Percentiles rank a stretch among this genome's conserved stretches.
Evolutionary conservation across 129 eudicot species (phyloP).

Genomic region (Apium graveolens): DNA sequence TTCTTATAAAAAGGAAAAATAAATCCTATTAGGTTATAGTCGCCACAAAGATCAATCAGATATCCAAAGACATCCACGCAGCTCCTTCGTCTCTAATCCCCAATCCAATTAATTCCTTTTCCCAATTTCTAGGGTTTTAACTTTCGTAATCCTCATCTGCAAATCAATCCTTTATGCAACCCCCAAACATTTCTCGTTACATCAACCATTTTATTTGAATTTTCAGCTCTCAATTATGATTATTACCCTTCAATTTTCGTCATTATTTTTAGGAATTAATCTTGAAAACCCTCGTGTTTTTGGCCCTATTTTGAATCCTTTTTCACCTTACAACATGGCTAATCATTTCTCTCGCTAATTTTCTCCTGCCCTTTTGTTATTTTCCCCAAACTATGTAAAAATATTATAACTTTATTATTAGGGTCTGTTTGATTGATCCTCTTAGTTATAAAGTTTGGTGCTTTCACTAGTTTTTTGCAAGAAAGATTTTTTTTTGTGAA

Average conservation of each 20-base stretch:
- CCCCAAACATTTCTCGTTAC: constrained; percentile 28
- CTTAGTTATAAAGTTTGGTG: neutral
- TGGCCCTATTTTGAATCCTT: constrained; percentile 95
- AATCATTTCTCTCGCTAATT: constrained; percentile 55
- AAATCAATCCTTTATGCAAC: constrained; percentile 21
- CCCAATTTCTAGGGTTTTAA: neutral
- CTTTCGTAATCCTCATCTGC: neutral
- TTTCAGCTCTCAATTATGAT: constrained; percentile 31
- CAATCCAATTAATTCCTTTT: neutral
- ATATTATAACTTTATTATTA: neutral
- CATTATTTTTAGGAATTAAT: constrained; percentile 30
- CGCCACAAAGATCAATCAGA: neutral
- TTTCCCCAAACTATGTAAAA: constrained; percentile 14
- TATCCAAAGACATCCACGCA: neutral
- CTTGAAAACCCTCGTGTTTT: constrained; percentile 54
- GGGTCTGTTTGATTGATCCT: constrained; percentile 3
- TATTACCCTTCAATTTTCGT: constrained; percentile 28
- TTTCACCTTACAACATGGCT: constrained; percentile 52
- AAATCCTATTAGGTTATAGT: neutral
- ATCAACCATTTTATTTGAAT: neutral
- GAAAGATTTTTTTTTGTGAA: neutral
- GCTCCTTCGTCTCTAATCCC: neutral
- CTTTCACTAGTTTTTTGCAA: neutral
- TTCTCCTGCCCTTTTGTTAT: neutral
- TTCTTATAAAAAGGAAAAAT: no score